Evolutionary conservation across 176 grass and related monocot species (phyloP).

Genomic region (Puya raimondii): DNA sequence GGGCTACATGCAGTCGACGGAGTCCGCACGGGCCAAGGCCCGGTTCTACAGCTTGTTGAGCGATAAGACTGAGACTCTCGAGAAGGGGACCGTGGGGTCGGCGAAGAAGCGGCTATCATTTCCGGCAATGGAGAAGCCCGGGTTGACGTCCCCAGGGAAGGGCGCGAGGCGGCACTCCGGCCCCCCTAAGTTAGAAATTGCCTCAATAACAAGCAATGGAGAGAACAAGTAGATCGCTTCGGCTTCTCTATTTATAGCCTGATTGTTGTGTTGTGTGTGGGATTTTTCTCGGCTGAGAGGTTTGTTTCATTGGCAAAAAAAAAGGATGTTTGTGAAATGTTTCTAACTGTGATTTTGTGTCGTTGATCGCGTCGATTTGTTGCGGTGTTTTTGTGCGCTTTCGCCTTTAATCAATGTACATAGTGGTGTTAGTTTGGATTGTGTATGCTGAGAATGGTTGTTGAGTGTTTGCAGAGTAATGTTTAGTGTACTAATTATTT

Average conservation of each 20-base stretch:
- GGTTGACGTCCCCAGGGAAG: constrained; percentile 7
- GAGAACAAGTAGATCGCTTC: neutral
- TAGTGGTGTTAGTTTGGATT: too few relatives aligned
- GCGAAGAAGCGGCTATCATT: constrained; percentile 81
- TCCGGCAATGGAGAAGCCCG: constrained; percentile 39
- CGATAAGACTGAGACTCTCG: constrained; percentile 36
- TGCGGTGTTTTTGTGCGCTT: neutral
- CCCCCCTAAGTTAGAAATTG: constrained; percentile 56
- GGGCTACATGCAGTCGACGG: constrained; percentile 85
- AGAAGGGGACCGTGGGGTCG: constrained; percentile 30
- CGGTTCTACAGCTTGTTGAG: constrained; percentile 39
- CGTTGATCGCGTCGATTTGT: neutral
- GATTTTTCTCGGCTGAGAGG: neutral
- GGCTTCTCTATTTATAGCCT: neutral
- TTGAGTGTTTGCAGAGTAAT: too few relatives aligned
- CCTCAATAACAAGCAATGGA: constrained; percentile 9
- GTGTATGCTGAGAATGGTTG: too few relatives aligned
- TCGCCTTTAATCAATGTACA: too few relatives aligned
- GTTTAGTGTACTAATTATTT: too few relatives aligned
- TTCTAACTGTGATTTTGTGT: neutral
- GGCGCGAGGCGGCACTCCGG: constrained; percentile 44
- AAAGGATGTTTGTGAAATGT: neutral
- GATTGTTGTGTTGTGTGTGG: neutral
- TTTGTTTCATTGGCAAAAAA: neutral
- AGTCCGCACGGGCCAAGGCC: constrained; percentile 67